Conservation (phyloP, 2,329 filamentous ascomycete genomes). For the Grosmannia serpens region DNA sequence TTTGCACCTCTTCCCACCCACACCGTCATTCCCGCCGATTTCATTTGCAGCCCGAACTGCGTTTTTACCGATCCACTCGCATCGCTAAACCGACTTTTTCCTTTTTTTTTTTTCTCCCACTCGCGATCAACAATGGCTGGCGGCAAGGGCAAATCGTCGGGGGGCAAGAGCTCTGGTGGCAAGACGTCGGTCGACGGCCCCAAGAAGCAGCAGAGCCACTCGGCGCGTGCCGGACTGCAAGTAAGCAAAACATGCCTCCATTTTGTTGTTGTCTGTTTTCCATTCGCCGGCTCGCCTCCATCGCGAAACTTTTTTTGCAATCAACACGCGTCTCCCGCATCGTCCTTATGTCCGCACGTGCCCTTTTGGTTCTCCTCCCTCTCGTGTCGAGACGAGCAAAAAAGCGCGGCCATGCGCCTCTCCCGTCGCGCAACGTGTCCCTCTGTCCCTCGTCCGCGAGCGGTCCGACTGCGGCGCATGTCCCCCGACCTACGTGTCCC, state of each 20-base stretch:
- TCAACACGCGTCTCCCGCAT: background rate
- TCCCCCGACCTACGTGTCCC: no score
- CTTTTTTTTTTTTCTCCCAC: background rate
- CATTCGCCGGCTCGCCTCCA: background rate
- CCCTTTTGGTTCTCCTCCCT: background rate
- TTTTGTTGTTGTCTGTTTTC: conserved; percentile 7
- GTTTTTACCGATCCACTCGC: background rate
- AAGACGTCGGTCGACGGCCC: conserved; percentile 57
- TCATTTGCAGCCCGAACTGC: background rate
- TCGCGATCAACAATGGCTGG: conserved; percentile 48
- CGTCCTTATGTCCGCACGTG: background rate
- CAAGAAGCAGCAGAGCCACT: conserved; percentile 92
- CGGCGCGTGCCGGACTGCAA: conserved; percentile 88
- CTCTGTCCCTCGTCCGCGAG: background rate
- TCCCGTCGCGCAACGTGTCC: background rate
- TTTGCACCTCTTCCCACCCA: background rate
- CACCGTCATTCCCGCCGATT: background rate
- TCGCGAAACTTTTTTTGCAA: conserved; percentile 13
- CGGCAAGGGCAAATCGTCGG: conserved; percentile 87
- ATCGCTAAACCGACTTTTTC: background rate
- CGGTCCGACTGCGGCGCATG: background rate
- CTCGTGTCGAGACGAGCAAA: no score
- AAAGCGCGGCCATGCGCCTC: no score
- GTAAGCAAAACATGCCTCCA: conserved; percentile 43
- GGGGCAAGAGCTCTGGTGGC: conserved; percentile 77